phyloP scores from a whole-genome alignment of 345 rosid genomes.

The Lepidium didymum region DNA sequence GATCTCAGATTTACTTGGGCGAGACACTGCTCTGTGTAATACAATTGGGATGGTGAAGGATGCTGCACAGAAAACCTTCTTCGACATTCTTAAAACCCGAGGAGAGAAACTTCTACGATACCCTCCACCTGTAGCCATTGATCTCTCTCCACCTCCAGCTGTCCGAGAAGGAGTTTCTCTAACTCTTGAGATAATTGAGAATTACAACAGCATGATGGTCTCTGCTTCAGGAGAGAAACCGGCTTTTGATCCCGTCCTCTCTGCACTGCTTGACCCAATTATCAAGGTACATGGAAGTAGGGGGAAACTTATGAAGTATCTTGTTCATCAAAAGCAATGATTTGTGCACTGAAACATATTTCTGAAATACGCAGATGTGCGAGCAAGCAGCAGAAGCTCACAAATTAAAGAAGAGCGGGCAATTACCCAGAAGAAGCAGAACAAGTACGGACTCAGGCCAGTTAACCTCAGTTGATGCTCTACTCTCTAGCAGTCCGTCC shows the following conservation, averaged over 20 bases:
- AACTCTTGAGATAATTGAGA: constrained; percentile 85
- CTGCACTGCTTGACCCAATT: constrained; percentile 88
- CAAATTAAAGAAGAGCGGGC: constrained; percentile 61
- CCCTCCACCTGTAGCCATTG: constrained; percentile 91
- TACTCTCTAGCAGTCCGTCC: constrained; percentile 55
- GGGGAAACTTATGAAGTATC: neutral
- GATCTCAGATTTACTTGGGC: constrained; percentile 90
- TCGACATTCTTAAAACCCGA: constrained; percentile 78
- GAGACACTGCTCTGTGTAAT: constrained; percentile 78
- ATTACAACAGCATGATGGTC: constrained; percentile 77
- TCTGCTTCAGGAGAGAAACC: constrained; percentile 57
- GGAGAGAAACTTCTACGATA: constrained; percentile 93
- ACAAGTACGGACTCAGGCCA: constrained; percentile 57
- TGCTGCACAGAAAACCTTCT: constrained; percentile 91
- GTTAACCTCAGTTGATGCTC: constrained; percentile 77
- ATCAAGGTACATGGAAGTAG: constrained; percentile 52
- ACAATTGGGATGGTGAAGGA: constrained; percentile 81
- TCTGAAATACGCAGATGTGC: constrained; percentile 58
- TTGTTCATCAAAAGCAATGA: neutral
- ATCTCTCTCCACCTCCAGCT: constrained; percentile 94
- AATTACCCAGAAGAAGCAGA: constrained; percentile 62
- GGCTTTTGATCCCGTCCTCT: constrained; percentile 71
- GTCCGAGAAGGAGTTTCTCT: constrained; percentile 90
- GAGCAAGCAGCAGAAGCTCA: constrained; percentile 97
- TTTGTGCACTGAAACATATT: neutral